These are phyloP conservation scores for Triticum timopheevii DNA, from an alignment of 176 grass and related monocot genomes.

Conservation along the genomic window DNA sequence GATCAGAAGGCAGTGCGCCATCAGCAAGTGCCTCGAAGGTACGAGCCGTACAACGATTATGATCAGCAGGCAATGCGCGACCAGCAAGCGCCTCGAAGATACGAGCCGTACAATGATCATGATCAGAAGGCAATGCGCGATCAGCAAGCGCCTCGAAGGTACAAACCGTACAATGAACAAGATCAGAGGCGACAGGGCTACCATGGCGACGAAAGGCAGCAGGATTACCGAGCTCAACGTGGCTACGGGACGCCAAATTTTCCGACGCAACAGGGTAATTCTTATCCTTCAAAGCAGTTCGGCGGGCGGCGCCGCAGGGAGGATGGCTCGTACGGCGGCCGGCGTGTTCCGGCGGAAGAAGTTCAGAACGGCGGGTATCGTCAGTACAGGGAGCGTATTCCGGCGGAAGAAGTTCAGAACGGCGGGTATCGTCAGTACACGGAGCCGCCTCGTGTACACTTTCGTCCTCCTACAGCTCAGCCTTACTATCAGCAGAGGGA, in stretches of 20 bases:
- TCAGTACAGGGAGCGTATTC: background rate
- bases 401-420: background rate
- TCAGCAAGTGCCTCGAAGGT: background rate
- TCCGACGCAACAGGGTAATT: background rate
- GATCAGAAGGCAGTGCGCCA: background rate
- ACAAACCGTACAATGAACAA: background rate
- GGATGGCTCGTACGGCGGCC: background rate
- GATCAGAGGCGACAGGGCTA: background rate
- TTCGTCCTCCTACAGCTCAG: background rate
- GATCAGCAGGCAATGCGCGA: background rate
- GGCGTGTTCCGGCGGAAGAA: background rate
- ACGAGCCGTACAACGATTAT: background rate
- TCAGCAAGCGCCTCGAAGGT: too few species aligned
- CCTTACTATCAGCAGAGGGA: slow-evolving; percentile 4
- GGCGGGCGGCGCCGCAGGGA: background rate
- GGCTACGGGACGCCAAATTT: background rate
- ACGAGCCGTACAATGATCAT: background rate
- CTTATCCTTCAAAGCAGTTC: background rate
- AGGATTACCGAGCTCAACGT: background rate
- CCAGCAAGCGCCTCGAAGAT: background rate
- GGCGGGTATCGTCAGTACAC: background rate
- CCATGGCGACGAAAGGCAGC: background rate
- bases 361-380: background rate
- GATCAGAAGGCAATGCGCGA: background rate
- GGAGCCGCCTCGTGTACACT: background rate